These are phyloP conservation scores for Lecanosticta acicola DNA, from an alignment of 2,329 filamentous ascomycete species.

Conservation along the genomic window DNA sequence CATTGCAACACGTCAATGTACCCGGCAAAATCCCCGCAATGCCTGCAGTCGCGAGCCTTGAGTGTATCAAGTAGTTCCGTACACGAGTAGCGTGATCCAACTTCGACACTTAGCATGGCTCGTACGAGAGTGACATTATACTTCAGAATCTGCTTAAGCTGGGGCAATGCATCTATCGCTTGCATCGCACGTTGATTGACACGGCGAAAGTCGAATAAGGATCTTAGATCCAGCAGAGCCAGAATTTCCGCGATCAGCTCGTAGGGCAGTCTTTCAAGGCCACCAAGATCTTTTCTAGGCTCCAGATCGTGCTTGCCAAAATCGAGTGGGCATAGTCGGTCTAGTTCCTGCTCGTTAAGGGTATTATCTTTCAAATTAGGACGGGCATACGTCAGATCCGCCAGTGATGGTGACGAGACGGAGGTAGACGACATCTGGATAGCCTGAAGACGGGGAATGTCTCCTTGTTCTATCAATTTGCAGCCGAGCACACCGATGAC, in stretches of 20 bases:
- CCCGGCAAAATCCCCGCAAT: slow-evolving; percentile 36
- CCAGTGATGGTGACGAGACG: too few relatives aligned
- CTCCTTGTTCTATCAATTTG: too few relatives aligned
- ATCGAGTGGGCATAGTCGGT: neutral
- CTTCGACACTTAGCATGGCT: slow-evolving; percentile 17
- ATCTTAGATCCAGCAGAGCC: neutral
- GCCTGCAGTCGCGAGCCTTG: slow-evolving; percentile 13
- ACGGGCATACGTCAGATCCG: too few relatives aligned
- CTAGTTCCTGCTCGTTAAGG: neutral
- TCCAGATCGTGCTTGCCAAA: neutral
- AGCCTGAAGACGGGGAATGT: too few relatives aligned
- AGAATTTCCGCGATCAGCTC: neutral
- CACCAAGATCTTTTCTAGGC: neutral
- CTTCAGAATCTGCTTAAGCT: slow-evolving; percentile 32
- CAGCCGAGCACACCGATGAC: too few relatives aligned
- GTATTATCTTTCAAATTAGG: neutral
- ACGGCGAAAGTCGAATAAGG: slow-evolving; percentile 33
- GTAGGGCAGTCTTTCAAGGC: neutral
- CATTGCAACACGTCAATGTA: slow-evolving; percentile 39
- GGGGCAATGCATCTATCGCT: slow-evolving; percentile 34
- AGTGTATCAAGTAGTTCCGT: slow-evolving; percentile 33
- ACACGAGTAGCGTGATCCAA: slow-evolving; percentile 27
- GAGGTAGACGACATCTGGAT: too few relatives aligned
- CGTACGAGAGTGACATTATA: slow-evolving; percentile 31
- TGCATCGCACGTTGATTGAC: slow-evolving; percentile 35